Percentiles rank a stretch among this genome's conserved stretches.
Conservation (phyloP, 805 yeast species). For the Wickerhamiella allomyrinae region DNA sequence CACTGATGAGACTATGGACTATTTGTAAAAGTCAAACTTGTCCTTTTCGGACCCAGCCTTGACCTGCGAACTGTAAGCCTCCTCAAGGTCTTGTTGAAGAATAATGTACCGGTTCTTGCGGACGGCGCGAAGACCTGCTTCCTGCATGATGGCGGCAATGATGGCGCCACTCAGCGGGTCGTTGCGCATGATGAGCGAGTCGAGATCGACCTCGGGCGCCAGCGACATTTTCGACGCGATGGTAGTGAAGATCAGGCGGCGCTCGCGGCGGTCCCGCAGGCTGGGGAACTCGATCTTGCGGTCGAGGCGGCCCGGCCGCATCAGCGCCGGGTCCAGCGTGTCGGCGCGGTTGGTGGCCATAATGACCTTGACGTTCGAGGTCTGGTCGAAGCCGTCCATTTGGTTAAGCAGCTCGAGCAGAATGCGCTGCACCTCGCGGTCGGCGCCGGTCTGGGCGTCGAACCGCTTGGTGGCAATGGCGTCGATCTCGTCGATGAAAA, state of each 20-base stretch:
- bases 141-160: constrained; percentile 99
- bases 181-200: constrained; percentile 84
- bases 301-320: constrained; percentile 97
- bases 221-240: constrained; percentile 94
- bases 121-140: constrained; percentile 97
- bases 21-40: constrained; percentile 94
- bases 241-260: constrained; percentile 90
- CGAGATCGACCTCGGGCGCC: constrained; percentile 95
- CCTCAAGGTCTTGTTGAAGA: constrained; percentile 90
- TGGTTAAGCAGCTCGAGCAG: constrained; percentile 89
- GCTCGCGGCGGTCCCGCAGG: constrained; percentile 91
- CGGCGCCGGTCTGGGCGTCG: constrained; percentile 99
- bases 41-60: constrained; percentile 91
- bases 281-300: constrained; percentile 96
- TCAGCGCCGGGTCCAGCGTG: constrained; percentile 92
- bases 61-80: constrained; percentile 94
- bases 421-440: constrained; percentile 97
- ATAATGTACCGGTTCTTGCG: constrained; percentile 96
- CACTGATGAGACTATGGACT: constrained; percentile 4
- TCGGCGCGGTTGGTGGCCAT: constrained; percentile 99
- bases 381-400: constrained; percentile 98
- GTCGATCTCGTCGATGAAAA: constrained; percentile 96
- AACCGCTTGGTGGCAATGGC: constrained; percentile 98
- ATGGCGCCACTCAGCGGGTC: constrained; percentile 93
- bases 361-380: constrained; percentile 87